These are phyloP conservation scores for Podaxis carcinomalis DNA, from an alignment of 768 basidiomycete species.

Conservation along the genomic window DNA sequence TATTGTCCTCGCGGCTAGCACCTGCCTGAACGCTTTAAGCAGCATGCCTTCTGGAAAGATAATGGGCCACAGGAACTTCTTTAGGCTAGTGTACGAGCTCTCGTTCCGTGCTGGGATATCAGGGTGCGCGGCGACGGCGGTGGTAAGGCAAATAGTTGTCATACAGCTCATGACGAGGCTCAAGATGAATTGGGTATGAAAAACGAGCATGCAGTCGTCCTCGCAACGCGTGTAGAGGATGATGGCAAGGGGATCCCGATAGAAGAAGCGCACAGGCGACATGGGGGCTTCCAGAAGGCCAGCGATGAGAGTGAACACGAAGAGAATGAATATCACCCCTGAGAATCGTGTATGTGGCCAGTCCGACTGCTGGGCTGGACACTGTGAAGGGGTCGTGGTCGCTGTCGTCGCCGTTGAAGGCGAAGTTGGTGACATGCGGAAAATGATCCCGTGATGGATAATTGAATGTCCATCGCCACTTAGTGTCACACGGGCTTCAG, in stretches of 20 bases:
- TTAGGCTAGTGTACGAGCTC: conserved; percentile 6
- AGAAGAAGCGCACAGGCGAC: conserved; percentile 10
- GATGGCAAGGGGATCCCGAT: conserved; percentile 10
- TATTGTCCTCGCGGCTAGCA: conserved; percentile 10
- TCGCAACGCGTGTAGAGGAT: conserved; percentile 11
- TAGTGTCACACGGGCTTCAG: not conserved
- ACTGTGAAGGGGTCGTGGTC: not conserved
- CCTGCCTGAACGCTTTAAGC: conserved; percentile 11
- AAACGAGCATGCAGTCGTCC: conserved; percentile 11
- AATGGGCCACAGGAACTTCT: conserved; percentile 11
- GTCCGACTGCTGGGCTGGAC: not conserved
- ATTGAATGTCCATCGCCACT: not conserved
- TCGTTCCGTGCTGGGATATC: conserved; percentile 8
- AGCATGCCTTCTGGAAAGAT: conserved; percentile 10
- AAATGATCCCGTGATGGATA: not conserved
- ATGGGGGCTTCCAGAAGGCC: conserved; percentile 10
- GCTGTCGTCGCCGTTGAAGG: not conserved
- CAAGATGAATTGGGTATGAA: conserved; percentile 9
- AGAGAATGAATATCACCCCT: conserved; percentile 10
- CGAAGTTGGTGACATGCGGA: conserved; percentile 5
- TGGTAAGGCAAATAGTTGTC: conserved; percentile 11
- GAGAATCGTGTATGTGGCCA: not conserved
- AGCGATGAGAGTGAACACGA: conserved; percentile 7
- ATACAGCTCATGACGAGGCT: conserved; percentile 12
- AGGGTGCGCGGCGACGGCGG: conserved; percentile 10